phyloP scores from a whole-genome alignment of 352 stramenopile genomes.

The Pythium folliculosum region DNA sequence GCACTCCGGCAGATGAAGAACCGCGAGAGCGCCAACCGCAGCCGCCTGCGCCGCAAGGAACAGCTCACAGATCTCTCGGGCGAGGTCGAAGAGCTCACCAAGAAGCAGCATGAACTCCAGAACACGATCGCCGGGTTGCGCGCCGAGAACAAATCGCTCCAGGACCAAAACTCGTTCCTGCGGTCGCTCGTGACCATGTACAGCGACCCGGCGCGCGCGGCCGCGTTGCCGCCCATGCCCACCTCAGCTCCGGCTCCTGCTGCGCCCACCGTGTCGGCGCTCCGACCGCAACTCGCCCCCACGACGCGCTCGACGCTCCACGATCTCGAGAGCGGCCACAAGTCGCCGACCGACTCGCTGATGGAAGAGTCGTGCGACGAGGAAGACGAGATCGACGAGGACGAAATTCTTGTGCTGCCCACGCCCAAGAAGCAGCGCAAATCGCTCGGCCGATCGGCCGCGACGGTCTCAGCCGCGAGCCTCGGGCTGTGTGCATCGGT shows the following conservation, averaged over 20 bases:
- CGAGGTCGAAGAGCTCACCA: slow-evolving; percentile 64
- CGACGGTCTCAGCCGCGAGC: slow-evolving; percentile 54
- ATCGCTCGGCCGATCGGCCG: slow-evolving; percentile 20
- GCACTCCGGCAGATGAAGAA: slow-evolving; percentile 89
- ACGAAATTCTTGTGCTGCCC: slow-evolving; percentile 29
- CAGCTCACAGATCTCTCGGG: slow-evolving; percentile 59
- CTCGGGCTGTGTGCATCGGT: slow-evolving; percentile 71
- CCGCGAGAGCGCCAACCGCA: slow-evolving; percentile 84
- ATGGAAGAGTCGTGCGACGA: slow-evolving; percentile 24
- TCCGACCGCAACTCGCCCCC: slow-evolving; percentile 17
- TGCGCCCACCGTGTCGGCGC: no score
- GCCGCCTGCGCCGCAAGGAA: slow-evolving; percentile 67
- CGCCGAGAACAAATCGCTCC: slow-evolving; percentile 80
- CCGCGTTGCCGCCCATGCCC: slow-evolving; percentile 34
- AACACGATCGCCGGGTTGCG: slow-evolving; percentile 66
- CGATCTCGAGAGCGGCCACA: slow-evolving; percentile 33
- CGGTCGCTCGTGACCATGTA: slow-evolving; percentile 67
- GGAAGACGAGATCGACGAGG: slow-evolving; percentile 17
- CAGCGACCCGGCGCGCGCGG: slow-evolving; percentile 30
- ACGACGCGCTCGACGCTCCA: slow-evolving; percentile 26
- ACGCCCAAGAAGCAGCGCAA: slow-evolving; percentile 37
- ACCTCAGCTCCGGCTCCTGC: not conserved
- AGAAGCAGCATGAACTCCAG: slow-evolving; percentile 70
- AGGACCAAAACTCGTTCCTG: slow-evolving; percentile 78
- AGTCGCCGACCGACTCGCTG: slow-evolving; percentile 21